Evolutionary conservation across 352 stramenopile genomes (phyloP).

Genomic region (Globisporangium takayamanum): DNA sequence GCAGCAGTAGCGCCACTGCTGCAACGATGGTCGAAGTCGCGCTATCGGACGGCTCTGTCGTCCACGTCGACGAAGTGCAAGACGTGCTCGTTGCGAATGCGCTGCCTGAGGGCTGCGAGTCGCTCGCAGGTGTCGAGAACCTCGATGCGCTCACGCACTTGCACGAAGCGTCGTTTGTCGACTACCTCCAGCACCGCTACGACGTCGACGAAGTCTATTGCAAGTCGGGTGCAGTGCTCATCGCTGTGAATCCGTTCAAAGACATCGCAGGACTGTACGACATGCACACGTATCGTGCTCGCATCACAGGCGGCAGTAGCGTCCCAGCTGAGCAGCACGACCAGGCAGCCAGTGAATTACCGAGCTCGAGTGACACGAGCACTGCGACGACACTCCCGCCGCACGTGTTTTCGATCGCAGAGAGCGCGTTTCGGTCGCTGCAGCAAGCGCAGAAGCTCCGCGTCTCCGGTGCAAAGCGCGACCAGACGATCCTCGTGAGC

Average conservation of each 20-base stretch:
- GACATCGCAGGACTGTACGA: slow-evolving; percentile 65
- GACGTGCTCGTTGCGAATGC: slow-evolving; percentile 58
- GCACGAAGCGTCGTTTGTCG: slow-evolving; percentile 74
- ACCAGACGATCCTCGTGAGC: slow-evolving; percentile 42
- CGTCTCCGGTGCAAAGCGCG: slow-evolving; percentile 27
- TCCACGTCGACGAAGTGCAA: slow-evolving; percentile 38
- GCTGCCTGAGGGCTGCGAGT: slow-evolving; percentile 17
- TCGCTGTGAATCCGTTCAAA: slow-evolving; percentile 81
- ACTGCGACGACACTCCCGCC: slow-evolving; percentile 34
- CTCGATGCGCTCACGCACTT: slow-evolving; percentile 69
- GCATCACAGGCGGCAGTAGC: slow-evolving; percentile 13
- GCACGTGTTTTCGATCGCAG: slow-evolving; percentile 80
- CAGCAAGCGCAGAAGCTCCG: slow-evolving; percentile 23
- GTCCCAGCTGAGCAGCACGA: neutral
- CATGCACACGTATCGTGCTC: slow-evolving; percentile 27
- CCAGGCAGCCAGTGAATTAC: neutral
- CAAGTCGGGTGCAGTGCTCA: slow-evolving; percentile 57
- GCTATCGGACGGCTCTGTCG: slow-evolving; percentile 27
- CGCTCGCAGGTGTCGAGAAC: slow-evolving; percentile 56
- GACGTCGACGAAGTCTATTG: slow-evolving; percentile 71
- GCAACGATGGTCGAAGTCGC: slow-evolving; percentile 26
- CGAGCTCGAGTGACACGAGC: neutral
- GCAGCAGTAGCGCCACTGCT: neutral
- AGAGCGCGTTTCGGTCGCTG: slow-evolving; percentile 63
- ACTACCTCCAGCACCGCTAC: slow-evolving; percentile 74